phyloP scores from a whole-genome alignment of 2,329 filamentous ascomycete genomes.

The Clonostachys chloroleuca region DNA sequence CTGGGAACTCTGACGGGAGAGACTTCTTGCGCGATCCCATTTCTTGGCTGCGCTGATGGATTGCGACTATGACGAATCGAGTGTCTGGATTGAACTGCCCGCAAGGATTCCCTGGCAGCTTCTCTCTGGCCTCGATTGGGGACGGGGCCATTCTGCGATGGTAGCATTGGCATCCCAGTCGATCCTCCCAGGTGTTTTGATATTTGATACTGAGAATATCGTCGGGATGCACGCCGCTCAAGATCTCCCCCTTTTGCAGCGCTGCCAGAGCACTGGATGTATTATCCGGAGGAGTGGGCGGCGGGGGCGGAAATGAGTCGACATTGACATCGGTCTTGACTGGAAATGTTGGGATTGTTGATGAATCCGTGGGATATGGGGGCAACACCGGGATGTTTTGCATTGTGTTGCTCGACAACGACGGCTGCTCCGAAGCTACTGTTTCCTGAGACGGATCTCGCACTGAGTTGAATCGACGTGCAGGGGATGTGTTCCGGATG shows the following conservation, averaged over 20 bases:
- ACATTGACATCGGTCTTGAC: slow-evolving; percentile 43
- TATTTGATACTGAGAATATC: slow-evolving; percentile 96
- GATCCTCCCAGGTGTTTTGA: slow-evolving; percentile 84
- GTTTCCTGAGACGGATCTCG: slow-evolving; percentile 49
- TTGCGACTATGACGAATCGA: slow-evolving; percentile 44
- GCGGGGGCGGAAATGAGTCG: slow-evolving; percentile 69
- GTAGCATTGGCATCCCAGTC: slow-evolving; percentile 82
- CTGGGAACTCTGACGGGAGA: slow-evolving; percentile 57
- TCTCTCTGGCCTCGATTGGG: slow-evolving; percentile 73
- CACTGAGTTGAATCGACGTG: slow-evolving; percentile 36
- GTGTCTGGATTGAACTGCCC: slow-evolving; percentile 53
- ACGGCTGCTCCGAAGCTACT: slow-evolving; percentile 55
- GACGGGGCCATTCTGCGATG: slow-evolving; percentile 75
- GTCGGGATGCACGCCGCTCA: slow-evolving; percentile 84
- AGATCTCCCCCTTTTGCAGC: slow-evolving; percentile 89
- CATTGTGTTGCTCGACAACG: slow-evolving; percentile 69
- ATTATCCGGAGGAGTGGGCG: slow-evolving; percentile 62
- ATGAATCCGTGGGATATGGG: slow-evolving; percentile 63
- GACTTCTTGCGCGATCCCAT: slow-evolving; percentile 37
- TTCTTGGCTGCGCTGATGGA: slow-evolving; percentile 37
- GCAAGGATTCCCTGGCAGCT: slow-evolving; percentile 73
- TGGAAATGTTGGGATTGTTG: slow-evolving; percentile 38
- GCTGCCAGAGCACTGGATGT: slow-evolving; percentile 88
- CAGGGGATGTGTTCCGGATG: slow-evolving; percentile 32
- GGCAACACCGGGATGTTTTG: slow-evolving; percentile 73